Conservation (phyloP, 352 stramenopile species). For the Peronospora farinosa region DNA sequence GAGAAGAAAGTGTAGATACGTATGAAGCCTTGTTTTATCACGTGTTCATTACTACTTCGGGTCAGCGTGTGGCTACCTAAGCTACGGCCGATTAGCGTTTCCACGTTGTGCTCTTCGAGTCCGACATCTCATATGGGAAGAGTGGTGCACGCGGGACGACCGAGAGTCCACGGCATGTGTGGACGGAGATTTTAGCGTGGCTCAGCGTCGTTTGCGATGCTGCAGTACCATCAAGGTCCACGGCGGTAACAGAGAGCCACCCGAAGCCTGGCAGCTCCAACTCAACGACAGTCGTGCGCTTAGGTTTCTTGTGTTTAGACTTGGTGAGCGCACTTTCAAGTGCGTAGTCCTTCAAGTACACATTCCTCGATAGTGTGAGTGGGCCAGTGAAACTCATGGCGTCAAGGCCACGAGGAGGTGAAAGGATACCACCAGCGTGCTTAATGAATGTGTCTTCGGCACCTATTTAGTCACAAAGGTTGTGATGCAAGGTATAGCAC, state of each 20-base stretch:
- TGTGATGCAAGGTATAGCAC: conserved; percentile 3
- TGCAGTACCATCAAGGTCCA: conserved; percentile 72
- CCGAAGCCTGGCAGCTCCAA: conserved; percentile 75
- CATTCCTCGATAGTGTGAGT: conserved; percentile 43
- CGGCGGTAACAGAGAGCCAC: conserved; percentile 69
- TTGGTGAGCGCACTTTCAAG: conserved; percentile 55
- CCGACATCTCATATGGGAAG: conserved; percentile 77
- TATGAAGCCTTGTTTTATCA: background rate
- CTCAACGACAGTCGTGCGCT: conserved; percentile 74
- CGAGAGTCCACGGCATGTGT: conserved; percentile 53
- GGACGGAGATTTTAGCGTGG: conserved; percentile 54
- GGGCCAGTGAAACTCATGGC: conserved; percentile 72
- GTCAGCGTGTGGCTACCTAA: background rate
- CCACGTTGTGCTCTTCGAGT: conserved; percentile 68
- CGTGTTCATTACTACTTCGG: background rate
- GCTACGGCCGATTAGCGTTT: conserved; percentile 41
- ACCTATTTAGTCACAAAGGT: conserved; percentile 24
- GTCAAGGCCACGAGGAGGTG: conserved; percentile 66
- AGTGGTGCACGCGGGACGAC: conserved; percentile 54
- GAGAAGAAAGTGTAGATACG: background rate
- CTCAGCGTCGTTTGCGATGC: conserved; percentile 58
- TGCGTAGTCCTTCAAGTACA: conserved; percentile 66
- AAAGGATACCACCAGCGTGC: conserved; percentile 71
- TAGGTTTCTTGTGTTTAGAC: conserved; percentile 74
- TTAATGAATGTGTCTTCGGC: conserved; percentile 74